A percentile compares a stretch with the other conserved stretches of the same genome.
Conservation (phyloP, 2,329 filamentous ascomycete genomes). For the Shiraia bambusicola region DNA sequence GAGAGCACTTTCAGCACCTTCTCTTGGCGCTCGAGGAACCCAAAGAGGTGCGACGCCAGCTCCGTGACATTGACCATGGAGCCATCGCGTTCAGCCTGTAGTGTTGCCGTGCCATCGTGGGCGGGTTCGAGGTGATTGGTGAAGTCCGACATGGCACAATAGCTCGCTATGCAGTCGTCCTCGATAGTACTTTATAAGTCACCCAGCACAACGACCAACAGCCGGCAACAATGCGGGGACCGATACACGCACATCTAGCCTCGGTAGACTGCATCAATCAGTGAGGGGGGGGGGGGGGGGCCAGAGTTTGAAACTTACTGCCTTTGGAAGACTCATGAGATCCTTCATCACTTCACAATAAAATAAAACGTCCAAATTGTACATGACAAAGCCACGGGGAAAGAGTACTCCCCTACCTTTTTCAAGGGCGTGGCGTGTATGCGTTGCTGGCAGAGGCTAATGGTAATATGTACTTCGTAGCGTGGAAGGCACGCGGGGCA, state of each 20-base stretch:
- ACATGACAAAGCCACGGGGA: background rate
- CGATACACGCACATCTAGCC: slow-evolving; percentile 7
- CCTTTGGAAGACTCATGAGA: too few relatives aligned
- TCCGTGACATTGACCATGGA: slow-evolving; percentile 50
- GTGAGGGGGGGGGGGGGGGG: too few relatives aligned
- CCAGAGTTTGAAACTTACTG: too few relatives aligned
- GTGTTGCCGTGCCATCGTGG: slow-evolving; percentile 49
- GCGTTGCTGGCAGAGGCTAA: too few relatives aligned
- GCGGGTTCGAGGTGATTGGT: slow-evolving; percentile 52
- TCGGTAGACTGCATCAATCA: slow-evolving; percentile 9
- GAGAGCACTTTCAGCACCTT: slow-evolving; percentile 50
- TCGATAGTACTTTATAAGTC: slow-evolving; percentile 2
- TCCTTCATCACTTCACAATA: too few relatives aligned
- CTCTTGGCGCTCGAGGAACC: slow-evolving; percentile 52
- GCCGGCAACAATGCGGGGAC: slow-evolving; percentile 14
- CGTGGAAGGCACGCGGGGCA: background rate
- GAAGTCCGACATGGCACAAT: slow-evolving; percentile 50
- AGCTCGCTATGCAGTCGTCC: slow-evolving; percentile 8
- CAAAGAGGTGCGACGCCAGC: slow-evolving; percentile 52
- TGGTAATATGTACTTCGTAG: too few relatives aligned
- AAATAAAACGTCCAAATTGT: too few relatives aligned
- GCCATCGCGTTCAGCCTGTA: slow-evolving; percentile 49
- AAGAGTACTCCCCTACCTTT: too few relatives aligned
- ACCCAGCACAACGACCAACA: background rate
- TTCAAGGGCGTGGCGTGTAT: too few relatives aligned